Conservation (phyloP, 176 grass and related monocot genomes). For the Bonia amplexicaulis region DNA sequence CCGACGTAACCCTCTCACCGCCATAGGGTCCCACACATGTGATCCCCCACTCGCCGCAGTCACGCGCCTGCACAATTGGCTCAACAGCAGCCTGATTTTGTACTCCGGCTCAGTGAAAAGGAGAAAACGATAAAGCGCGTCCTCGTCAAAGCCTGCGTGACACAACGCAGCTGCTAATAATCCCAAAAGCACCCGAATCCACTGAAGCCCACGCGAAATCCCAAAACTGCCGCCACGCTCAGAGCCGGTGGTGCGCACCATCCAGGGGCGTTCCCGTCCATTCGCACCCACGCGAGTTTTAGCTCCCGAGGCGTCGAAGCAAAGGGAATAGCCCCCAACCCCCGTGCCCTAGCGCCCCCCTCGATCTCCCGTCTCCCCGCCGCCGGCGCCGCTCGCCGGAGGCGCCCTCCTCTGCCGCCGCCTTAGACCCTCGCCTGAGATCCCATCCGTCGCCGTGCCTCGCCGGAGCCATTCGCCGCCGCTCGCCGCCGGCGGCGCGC, state of each 20-base stretch:
- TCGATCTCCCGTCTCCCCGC: conserved; percentile 25
- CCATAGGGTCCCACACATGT: neutral
- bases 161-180: neutral
- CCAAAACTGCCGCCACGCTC: neutral
- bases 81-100: neutral
- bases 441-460: neutral
- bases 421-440: neutral
- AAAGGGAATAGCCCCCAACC: neutral
- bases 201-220: conserved; percentile 18
- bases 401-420: neutral
- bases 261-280: neutral
- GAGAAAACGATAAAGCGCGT: neutral
- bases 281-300: conserved; percentile 16
- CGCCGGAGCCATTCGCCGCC: neutral
- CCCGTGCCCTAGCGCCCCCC: conserved; percentile 13
- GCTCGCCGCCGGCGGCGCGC: neutral
- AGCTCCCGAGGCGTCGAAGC: conserved; percentile 10
- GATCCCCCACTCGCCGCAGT: neutral
- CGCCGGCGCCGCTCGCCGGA: neutral
- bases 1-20: neutral
- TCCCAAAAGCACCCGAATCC: conserved; percentile 3
- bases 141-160: neutral
- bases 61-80: neutral
- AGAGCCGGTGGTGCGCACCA: neutral
- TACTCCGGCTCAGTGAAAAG: neutral